A percentile compares a stretch with the other conserved stretches of the same genome.
These are phyloP conservation scores for Aspergillus nomiae DNA, from an alignment of 2,329 filamentous ascomycete genomes.

Conservation along the genomic window DNA sequence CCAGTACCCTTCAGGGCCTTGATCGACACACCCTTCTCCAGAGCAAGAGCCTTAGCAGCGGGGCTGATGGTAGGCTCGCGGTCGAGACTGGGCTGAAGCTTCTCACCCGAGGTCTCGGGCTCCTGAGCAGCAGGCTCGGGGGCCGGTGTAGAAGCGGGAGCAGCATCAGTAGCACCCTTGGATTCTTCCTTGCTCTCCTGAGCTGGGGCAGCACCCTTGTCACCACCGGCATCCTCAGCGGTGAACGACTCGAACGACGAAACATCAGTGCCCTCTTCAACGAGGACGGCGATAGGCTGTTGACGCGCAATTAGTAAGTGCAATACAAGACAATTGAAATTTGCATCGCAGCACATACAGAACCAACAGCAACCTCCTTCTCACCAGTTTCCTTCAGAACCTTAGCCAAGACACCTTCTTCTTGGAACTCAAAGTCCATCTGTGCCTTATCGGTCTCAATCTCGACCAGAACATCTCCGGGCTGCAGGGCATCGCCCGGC, in stretches of 20 bases:
- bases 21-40: conserved; percentile 80
- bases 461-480: conserved; percentile 94
- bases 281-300: conserved; percentile 92
- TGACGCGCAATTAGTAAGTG: conserved; percentile 27
- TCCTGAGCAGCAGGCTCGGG: conserved; percentile 57
- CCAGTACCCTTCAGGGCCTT: conserved; percentile 83
- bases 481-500: conserved; percentile 79
- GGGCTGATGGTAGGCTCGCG: conserved; percentile 74
- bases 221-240: conserved; percentile 86
- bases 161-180: conserved; percentile 42
- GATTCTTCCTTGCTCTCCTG: conserved; percentile 65
- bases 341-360: conserved; percentile 64
- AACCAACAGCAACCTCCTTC: conserved; percentile 93
- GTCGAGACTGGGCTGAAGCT: conserved; percentile 80
- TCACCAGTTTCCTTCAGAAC: conserved; percentile 87
- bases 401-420: conserved; percentile 94
- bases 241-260: conserved; percentile 87
- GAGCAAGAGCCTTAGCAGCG: conserved; percentile 77
- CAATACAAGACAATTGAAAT: conserved; percentile 11
- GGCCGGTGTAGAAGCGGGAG: conserved; percentile 64
- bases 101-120: conserved; percentile 72
- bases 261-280: conserved; percentile 88
- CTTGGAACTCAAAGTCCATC: conserved; percentile 99
- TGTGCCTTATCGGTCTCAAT: conserved; percentile 99
- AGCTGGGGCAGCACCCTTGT: conserved; percentile 64